Evolutionary conservation across 208 protist genomes (phyloP).

Genomic region (Leishmania martiniquensis): DNA sequence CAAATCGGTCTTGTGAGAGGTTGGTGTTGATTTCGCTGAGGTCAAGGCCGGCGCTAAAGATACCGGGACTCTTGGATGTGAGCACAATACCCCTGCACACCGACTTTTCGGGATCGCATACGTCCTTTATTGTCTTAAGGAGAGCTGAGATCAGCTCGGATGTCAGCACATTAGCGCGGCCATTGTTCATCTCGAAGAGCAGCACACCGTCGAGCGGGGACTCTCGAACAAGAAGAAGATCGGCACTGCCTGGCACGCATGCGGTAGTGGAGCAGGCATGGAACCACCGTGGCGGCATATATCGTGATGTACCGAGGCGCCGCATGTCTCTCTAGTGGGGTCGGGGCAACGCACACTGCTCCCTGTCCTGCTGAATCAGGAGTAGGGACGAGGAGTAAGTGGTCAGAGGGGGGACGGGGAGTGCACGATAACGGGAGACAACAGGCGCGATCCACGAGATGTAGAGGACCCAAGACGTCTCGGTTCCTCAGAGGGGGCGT

Average conservation of each 20-base stretch:
- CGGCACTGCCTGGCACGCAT: not conserved
- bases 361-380: too few species aligned
- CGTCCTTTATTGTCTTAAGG: slow-evolving; percentile 41
- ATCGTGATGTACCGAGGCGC: not conserved
- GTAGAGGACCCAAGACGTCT: not conserved
- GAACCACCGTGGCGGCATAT: not conserved
- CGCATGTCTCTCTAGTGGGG: not conserved
- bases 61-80: slow-evolving; percentile 47
- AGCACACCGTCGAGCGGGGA: slow-evolving; percentile 56
- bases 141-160: slow-evolving; percentile 45
- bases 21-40: slow-evolving; percentile 41
- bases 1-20: slow-evolving; percentile 44
- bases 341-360: not conserved
- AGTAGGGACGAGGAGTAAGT: too few species aligned
- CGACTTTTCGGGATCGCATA: slow-evolving; percentile 62
- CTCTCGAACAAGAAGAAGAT: slow-evolving; percentile 40
- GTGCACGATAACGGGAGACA: not conserved
- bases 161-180: slow-evolving; percentile 53
- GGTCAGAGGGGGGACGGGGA: not conserved
- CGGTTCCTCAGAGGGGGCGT: too few species aligned
- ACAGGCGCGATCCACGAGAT: not conserved
- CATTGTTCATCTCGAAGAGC: slow-evolving; percentile 61
- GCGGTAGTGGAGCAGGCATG: slow-evolving; percentile 2
- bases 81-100: slow-evolving; percentile 62
- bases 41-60: slow-evolving; percentile 75